These are phyloP conservation scores for Myxozyma monticola DNA, from an alignment of 805 yeast genomes.

Conservation along the genomic window DNA sequence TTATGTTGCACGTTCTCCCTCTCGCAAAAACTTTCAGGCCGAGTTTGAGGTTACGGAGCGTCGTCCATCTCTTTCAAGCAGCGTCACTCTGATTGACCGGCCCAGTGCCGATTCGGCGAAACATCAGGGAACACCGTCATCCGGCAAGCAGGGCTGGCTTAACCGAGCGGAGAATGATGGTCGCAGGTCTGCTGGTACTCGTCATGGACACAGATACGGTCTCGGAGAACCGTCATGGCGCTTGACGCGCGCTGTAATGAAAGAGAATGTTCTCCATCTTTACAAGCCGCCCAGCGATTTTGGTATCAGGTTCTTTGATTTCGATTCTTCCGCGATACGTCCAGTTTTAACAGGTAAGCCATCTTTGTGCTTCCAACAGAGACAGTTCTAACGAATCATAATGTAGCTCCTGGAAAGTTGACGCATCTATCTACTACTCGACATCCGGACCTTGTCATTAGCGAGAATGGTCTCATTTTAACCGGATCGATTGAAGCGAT, in stretches of 20 bases:
- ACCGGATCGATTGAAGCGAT: slow-evolving; percentile 69
- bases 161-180: slow-evolving; percentile 43
- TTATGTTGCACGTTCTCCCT: slow-evolving; percentile 1
- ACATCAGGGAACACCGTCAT: too few relatives aligned
- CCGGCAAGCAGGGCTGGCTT: slow-evolving; percentile 59
- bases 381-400: background rate
- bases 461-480: slow-evolving; percentile 48
- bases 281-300: slow-evolving; percentile 58
- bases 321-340: slow-evolving; percentile 9
- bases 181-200: too few relatives aligned
- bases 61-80: background rate
- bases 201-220: too few relatives aligned
- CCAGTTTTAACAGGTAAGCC: background rate
- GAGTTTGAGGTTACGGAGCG: background rate
- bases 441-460: slow-evolving; percentile 62
- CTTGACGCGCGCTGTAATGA: slow-evolving; percentile 63
- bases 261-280: slow-evolving; percentile 64
- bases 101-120: too few relatives aligned
- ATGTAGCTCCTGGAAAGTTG: background rate
- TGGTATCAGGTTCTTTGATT: slow-evolving; percentile 44
- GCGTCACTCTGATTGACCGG: too few relatives aligned
- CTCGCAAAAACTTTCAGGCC: slow-evolving; percentile 2
- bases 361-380: too few relatives aligned
- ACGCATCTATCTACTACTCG: slow-evolving; percentile 41
- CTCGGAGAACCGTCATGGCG: slow-evolving; percentile 40